These are phyloP conservation scores for Carpinus fangiana DNA, from an alignment of 306 rosid genomes.

Conservation along the genomic window DNA sequence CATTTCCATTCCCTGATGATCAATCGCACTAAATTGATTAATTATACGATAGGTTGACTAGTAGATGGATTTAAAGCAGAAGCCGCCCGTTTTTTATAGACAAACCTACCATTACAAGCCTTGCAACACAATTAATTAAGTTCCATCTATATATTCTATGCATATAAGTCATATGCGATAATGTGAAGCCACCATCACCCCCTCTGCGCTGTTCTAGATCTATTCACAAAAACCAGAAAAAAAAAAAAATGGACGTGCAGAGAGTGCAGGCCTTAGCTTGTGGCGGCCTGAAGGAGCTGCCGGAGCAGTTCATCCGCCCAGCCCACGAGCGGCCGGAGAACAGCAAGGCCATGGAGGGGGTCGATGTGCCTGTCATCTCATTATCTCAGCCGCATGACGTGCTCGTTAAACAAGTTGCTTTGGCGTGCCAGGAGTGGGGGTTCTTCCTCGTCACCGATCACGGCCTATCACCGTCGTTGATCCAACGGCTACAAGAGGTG, in stretches of 20 bases:
- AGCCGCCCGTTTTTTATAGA: no score
- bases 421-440: conserved; percentile 52
- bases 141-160: no score
- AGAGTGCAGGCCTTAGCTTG: conserved; percentile 37
- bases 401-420: conserved; percentile 13
- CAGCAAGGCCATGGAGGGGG: conserved; percentile 33
- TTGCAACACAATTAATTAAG: no score
- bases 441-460: conserved; percentile 56
- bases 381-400: conserved; percentile 29
- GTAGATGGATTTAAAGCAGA: no score
- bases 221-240: neutral
- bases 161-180: no score
- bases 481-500: conserved; percentile 48
- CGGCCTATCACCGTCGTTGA: conserved; percentile 42
- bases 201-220: no score
- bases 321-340: conserved; percentile 34
- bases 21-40: no score
- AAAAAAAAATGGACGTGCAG: conserved; percentile 1
- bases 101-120: no score
- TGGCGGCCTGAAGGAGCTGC: conserved; percentile 19
- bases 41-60: no score
- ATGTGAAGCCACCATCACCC: no score
- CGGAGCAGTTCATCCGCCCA: conserved; percentile 26
- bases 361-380: conserved; percentile 33
- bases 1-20: no score